A percentile compares a stretch with the other conserved stretches of the same genome.
phyloP scores from a whole-genome alignment of 2,329 filamentous ascomycete genomes.

The Arthrobotrys conoides region DNA sequence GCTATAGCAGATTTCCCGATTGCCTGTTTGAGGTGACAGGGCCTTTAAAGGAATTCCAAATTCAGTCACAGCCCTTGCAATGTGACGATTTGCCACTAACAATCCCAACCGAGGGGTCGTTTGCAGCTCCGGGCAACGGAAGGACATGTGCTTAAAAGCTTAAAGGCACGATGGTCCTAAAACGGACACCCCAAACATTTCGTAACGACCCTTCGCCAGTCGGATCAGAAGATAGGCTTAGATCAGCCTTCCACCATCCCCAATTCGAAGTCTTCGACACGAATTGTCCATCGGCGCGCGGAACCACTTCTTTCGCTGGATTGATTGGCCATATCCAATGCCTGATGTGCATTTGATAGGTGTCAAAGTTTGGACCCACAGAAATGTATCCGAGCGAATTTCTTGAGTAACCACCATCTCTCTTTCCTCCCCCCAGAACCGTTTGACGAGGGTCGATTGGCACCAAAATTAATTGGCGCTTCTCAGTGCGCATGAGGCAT shows the following conservation, averaged over 20 bases:
- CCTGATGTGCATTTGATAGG: slow-evolving; percentile 60
- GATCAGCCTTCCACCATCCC: slow-evolving; percentile 39
- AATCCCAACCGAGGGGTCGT: slow-evolving; percentile 32
- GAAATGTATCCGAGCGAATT: slow-evolving; percentile 51
- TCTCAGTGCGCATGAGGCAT: slow-evolving; percentile 56
- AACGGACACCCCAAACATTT: slow-evolving; percentile 29
- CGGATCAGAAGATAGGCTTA: slow-evolving; percentile 46
- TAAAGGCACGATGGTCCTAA: slow-evolving; percentile 24
- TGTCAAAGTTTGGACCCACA: slow-evolving; percentile 57
- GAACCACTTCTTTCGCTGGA: slow-evolving; percentile 23
- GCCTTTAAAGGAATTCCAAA: slow-evolving; percentile 56
- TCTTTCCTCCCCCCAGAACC: too few species aligned
- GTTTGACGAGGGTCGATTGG: slow-evolving; percentile 55
- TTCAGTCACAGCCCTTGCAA: slow-evolving; percentile 53
- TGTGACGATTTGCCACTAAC: slow-evolving; percentile 54
- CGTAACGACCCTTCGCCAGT: slow-evolving; percentile 57
- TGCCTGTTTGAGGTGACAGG: slow-evolving; percentile 53
- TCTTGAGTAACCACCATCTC: slow-evolving; percentile 44
- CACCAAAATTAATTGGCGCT: slow-evolving; percentile 52
- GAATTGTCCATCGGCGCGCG: slow-evolving; percentile 58
- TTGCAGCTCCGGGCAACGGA: slow-evolving; percentile 21
- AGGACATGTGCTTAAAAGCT: slow-evolving; percentile 31
- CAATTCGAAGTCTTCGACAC: slow-evolving; percentile 44
- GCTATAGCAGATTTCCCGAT: slow-evolving; percentile 60
- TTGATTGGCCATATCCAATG: slow-evolving; percentile 53